Evolutionary conservation across 2,329 filamentous ascomycete genomes (phyloP).

Genomic region (Periglandula ipomoeae): DNA sequence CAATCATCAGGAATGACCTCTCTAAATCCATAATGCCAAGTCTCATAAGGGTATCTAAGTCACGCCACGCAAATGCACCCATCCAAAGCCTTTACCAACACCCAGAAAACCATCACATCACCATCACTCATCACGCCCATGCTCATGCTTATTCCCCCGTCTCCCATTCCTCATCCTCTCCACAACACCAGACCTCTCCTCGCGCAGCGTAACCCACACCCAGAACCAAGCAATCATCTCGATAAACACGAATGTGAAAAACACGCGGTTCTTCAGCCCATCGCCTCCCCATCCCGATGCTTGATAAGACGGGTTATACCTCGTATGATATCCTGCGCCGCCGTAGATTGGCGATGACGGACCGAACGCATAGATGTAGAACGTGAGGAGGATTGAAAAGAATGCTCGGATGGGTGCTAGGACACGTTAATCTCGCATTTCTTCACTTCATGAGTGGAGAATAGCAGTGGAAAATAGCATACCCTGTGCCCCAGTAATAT

Average conservation of each 20-base stretch:
- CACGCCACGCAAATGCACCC: constrained; percentile 2
- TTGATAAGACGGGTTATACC: constrained; percentile 23
- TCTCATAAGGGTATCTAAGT: no score
- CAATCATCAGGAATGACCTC: no score
- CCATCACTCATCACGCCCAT: constrained; percentile 1
- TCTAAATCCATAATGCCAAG: no score
- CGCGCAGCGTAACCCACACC: constrained; percentile 62
- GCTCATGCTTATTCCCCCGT: constrained; percentile 8
- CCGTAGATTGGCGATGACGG: constrained; percentile 39
- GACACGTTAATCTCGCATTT: no score
- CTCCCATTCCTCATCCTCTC: constrained; percentile 23
- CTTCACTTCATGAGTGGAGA: no score
- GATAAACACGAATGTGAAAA: constrained; percentile 78
- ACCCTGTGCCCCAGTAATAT: constrained; percentile 60
- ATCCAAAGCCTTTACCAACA: no score
- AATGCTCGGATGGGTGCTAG: constrained; percentile 54
- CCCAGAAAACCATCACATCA: neutral
- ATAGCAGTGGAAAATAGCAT: constrained; percentile 41
- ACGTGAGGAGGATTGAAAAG: constrained; percentile 50
- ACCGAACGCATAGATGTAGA: constrained; percentile 57
- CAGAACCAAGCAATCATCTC: constrained; percentile 85
- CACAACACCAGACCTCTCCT: constrained; percentile 45
- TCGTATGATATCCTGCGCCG: constrained; percentile 12
- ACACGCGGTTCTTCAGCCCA: constrained; percentile 69
- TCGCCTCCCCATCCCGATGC: constrained; percentile 45